A percentile compares a stretch with the other conserved stretches of the same genome.
Conservation (phyloP, 2,329 filamentous ascomycete genomes). For the Botrytis aclada region DNA sequence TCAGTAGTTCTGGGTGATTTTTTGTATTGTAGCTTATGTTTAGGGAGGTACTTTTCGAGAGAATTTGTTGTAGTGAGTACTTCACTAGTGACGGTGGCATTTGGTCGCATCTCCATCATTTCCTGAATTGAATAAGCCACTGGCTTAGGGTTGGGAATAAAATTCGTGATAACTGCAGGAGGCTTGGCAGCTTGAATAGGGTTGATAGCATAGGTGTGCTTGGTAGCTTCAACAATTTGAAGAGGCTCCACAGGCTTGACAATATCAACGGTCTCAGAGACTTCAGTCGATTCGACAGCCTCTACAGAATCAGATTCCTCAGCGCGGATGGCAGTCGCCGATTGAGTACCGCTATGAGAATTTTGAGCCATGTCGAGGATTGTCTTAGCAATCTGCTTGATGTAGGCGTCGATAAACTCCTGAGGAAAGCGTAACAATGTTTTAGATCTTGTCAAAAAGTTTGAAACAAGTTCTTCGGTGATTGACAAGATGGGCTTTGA, state of each 20-base stretch:
- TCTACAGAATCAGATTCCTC: not conserved
- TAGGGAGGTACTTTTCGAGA: constrained; percentile 2
- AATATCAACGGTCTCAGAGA: not conserved
- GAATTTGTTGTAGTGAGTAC: not conserved
- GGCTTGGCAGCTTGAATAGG: not conserved
- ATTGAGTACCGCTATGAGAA: not conserved
- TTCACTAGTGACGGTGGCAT: not conserved
- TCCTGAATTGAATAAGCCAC: constrained; percentile 12
- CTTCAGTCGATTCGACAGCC: not conserved
- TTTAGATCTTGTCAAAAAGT: constrained; percentile 9
- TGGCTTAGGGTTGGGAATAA: not conserved
- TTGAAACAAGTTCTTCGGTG: constrained; percentile 11
- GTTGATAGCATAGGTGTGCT: not conserved
- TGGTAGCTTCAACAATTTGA: not conserved
- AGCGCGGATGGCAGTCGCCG: not conserved
- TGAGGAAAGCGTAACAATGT: constrained; percentile 9
- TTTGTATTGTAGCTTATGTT: not conserved
- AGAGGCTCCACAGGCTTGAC: not conserved
- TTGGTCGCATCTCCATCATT: constrained; percentile 10
- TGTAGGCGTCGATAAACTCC: constrained; percentile 1
- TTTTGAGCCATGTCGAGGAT: constrained; percentile 19
- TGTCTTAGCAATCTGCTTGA: constrained; percentile 15
- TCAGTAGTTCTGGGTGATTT: not conserved
- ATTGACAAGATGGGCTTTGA: constrained; percentile 1
- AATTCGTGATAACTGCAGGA: too few relatives aligned